Conservation (phyloP, 805 yeast genomes). For the Saccharomycopsis amapae region DNA sequence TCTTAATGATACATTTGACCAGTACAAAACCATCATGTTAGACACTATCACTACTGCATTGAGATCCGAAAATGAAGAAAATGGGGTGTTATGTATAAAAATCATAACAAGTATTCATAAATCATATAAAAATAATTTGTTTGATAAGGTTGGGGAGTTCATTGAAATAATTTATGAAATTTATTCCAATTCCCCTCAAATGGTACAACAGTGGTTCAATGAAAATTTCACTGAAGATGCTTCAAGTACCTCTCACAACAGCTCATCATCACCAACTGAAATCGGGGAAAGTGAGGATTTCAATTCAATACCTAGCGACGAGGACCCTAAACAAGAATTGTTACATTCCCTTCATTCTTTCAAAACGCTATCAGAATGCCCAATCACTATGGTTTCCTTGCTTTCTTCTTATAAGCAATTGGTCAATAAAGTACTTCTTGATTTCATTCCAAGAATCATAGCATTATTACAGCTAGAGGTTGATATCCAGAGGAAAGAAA, state of each 20-base stretch:
- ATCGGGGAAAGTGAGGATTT: slow-evolving; percentile 16
- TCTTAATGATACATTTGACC: slow-evolving; percentile 73
- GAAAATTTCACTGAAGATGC: slow-evolving; percentile 14
- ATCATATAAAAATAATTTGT: slow-evolving; percentile 61
- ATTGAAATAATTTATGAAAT: slow-evolving; percentile 67
- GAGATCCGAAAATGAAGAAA: slow-evolving; percentile 84
- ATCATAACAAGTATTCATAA: slow-evolving; percentile 80
- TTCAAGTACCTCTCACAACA: slow-evolving; percentile 2
- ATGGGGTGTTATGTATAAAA: slow-evolving; percentile 87
- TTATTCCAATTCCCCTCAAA: slow-evolving; percentile 70
- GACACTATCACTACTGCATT: slow-evolving; percentile 53
- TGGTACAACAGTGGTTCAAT: slow-evolving; percentile 66
- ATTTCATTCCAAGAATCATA: slow-evolving; percentile 76
- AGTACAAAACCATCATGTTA: slow-evolving; percentile 54
- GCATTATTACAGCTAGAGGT: slow-evolving; percentile 71
- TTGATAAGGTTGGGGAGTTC: slow-evolving; percentile 71
- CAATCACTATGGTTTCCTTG: slow-evolving; percentile 89
- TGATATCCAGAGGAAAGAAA: slow-evolving; percentile 66
- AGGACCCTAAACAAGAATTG: slow-evolving; percentile 32
- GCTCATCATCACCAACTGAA: slow-evolving; percentile 7
- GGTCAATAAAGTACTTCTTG: slow-evolving; percentile 62
- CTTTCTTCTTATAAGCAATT: slow-evolving; percentile 80
- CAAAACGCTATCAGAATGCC: slow-evolving; percentile 91
- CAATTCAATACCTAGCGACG: slow-evolving; percentile 35
- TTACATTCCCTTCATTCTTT: slow-evolving; percentile 72